phyloP scores from a whole-genome alignment of 1,284 basidiomycete genomes.

The Naganishia cerealis region DNA sequence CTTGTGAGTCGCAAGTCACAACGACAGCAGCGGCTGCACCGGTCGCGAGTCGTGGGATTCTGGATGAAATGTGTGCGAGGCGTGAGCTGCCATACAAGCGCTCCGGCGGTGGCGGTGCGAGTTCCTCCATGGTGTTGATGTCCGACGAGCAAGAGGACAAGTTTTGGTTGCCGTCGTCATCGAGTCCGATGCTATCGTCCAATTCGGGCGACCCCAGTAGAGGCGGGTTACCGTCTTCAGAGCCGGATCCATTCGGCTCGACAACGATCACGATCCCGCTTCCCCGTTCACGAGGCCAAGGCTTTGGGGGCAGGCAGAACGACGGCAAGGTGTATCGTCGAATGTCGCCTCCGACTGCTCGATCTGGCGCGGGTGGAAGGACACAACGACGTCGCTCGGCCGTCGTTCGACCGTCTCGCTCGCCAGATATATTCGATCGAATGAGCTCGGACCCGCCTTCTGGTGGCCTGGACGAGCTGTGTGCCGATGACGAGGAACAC shows the following conservation, averaged over 20 bases:
- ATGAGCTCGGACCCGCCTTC: conserved; percentile 33
- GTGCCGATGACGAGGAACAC: conserved; percentile 20
- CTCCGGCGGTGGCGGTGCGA: not conserved
- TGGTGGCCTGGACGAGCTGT: conserved; percentile 7
- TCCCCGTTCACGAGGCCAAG: not conserved
- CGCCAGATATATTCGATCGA: conserved; percentile 29
- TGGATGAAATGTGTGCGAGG: conserved; percentile 33
- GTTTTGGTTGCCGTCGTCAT: not conserved
- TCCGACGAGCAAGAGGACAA: conserved; percentile 1
- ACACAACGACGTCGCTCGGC: not conserved
- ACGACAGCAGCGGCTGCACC: not conserved
- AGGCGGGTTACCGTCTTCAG: conserved; percentile 3
- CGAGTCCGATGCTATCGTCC: not conserved
- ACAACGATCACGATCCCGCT: conserved; percentile 3
- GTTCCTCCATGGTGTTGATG: not conserved
- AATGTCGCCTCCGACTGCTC: not conserved
- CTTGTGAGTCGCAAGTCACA: not conserved
- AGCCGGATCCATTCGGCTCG: conserved; percentile 21
- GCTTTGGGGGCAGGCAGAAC: not conserved
- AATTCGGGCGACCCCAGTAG: not conserved
- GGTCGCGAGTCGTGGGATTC: conserved; percentile 25
- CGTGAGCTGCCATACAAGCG: conserved; percentile 34
- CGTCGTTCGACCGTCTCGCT: conserved; percentile 7
- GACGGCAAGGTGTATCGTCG: conserved; percentile 1
- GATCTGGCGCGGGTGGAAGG: not conserved